These are phyloP conservation scores for Skeletonema menzelii DNA, from an alignment of 108 stramenopile species.

Conservation along the genomic window DNA sequence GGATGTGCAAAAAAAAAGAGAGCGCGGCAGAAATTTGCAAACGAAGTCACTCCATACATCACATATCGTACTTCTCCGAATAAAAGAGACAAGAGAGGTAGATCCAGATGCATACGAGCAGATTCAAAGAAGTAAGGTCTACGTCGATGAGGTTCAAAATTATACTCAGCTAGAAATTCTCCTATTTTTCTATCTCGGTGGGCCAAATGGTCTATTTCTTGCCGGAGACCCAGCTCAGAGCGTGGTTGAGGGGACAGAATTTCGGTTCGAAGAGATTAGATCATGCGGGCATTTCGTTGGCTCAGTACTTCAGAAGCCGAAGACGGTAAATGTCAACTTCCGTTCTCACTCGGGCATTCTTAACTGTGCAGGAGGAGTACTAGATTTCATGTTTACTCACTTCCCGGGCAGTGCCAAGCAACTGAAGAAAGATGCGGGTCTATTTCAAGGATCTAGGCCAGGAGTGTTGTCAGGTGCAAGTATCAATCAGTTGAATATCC, in stretches of 20 bases:
- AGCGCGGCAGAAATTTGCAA: too few species aligned
- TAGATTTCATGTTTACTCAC: constrained; percentile 33
- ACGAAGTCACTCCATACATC: too few species aligned
- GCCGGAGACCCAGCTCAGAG: constrained; percentile 64
- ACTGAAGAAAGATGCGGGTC: constrained; percentile 34
- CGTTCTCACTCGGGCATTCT: constrained; percentile 57
- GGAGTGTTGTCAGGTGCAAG: constrained; percentile 19
- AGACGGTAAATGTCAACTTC: constrained; percentile 58
- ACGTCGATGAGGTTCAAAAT: constrained; percentile 48
- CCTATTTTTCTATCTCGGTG: constrained; percentile 45
- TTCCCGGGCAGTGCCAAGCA: constrained; percentile 41
- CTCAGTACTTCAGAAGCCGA: constrained; percentile 10
- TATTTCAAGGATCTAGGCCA: constrained; percentile 50
- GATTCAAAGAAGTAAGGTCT: constrained; percentile 2
- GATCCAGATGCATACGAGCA: not conserved
- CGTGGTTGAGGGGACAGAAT: constrained; percentile 57
- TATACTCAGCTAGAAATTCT: constrained; percentile 53
- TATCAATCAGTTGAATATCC: not conserved
- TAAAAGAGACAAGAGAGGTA: not conserved
- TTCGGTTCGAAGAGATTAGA: constrained; percentile 61
- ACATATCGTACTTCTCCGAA: too few species aligned
- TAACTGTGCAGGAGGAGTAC: constrained; percentile 39
- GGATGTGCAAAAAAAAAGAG: too few species aligned
- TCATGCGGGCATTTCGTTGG: constrained; percentile 30
- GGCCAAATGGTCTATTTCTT: constrained; percentile 33